A percentile compares a stretch with the other conserved stretches of the same genome.
phyloP scores from a whole-genome alignment of 2,329 filamentous ascomycete species.

The Fusarium fracticaudum region DNA sequence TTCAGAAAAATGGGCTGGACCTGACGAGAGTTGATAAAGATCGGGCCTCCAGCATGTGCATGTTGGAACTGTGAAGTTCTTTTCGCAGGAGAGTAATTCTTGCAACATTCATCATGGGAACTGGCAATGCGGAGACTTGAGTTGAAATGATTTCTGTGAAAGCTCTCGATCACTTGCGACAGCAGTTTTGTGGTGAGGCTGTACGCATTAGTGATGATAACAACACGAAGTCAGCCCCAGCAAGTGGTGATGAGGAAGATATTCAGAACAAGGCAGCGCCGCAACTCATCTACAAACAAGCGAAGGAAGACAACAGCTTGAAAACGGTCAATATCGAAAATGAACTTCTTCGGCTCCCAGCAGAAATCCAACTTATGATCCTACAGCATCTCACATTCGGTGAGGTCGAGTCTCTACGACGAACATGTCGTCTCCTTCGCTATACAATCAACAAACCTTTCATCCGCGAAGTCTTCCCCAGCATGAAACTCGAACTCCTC shows the following conservation, averaged over 20 bases:
- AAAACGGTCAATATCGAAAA: neutral
- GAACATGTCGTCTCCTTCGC: constrained; percentile 52
- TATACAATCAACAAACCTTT: constrained; percentile 47
- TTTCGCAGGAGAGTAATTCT: neutral
- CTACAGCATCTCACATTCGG: constrained; percentile 54
- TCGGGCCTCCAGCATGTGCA: neutral
- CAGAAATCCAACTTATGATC: constrained; percentile 55
- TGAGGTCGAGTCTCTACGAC: constrained; percentile 54
- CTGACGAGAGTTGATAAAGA: neutral
- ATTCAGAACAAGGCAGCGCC: neutral
- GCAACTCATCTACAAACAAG: neutral
- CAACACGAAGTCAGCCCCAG: neutral
- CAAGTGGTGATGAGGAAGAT: neutral
- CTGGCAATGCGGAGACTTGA: neutral
- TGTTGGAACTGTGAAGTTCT: neutral
- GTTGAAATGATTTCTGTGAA: neutral
- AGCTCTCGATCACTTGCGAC: neutral
- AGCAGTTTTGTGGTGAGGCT: neutral
- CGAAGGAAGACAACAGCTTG: neutral
- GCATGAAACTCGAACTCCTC: constrained; percentile 45
- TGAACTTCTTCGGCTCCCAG: constrained; percentile 50
- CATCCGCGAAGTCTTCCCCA: constrained; percentile 50
- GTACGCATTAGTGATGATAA: neutral
- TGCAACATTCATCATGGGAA: neutral
- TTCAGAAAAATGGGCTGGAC: neutral